These are phyloP conservation scores for Rhizodiscina lignyota DNA, from an alignment of 495 filamentous ascomycete species.

Conservation along the genomic window DNA sequence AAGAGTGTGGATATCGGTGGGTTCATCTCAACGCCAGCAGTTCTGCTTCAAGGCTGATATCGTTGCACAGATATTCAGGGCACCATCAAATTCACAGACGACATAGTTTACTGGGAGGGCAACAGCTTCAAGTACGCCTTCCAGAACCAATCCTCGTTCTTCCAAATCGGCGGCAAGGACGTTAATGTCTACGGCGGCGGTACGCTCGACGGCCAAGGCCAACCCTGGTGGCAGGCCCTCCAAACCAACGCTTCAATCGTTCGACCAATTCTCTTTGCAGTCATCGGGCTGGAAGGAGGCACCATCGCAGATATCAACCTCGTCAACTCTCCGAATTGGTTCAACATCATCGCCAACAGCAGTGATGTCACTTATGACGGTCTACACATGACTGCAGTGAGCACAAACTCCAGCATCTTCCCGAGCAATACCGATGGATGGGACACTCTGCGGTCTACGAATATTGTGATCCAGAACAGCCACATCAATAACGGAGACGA, in stretches of 20 bases:
- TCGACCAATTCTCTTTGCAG: conserved; percentile 42
- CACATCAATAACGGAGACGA: conserved; percentile 55
- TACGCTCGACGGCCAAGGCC: conserved; percentile 47
- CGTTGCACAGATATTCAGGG: conserved; percentile 41
- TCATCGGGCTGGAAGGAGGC: conserved; percentile 46
- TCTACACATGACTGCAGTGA: conserved; percentile 42
- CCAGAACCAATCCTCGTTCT: conserved; percentile 54
- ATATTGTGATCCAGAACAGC: conserved; percentile 52
- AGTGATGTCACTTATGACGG: conserved; percentile 48
- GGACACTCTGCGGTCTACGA: no score
- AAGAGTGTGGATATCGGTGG: conserved; percentile 50
- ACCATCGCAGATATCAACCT: conserved; percentile 44
- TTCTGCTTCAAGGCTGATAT: no score
- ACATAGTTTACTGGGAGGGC: conserved; percentile 51
- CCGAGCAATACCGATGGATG: conserved; percentile 12
- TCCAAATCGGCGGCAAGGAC: conserved; percentile 49
- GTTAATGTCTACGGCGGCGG: conserved; percentile 52
- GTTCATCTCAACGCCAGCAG: no score
- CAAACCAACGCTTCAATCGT: conserved; percentile 52
- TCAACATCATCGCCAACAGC: conserved; percentile 51
- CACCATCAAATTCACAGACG: conserved; percentile 40
- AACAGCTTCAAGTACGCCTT: conserved; percentile 41
- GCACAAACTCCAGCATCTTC: conserved; percentile 30
- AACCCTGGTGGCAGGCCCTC: no score
- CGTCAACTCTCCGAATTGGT: conserved; percentile 49